Percentiles rank a stretch among this genome's conserved stretches.
Evolutionary conservation across 2,329 filamentous ascomycete species (phyloP).

Genomic region (Rutstroemia sydowiana): DNA sequence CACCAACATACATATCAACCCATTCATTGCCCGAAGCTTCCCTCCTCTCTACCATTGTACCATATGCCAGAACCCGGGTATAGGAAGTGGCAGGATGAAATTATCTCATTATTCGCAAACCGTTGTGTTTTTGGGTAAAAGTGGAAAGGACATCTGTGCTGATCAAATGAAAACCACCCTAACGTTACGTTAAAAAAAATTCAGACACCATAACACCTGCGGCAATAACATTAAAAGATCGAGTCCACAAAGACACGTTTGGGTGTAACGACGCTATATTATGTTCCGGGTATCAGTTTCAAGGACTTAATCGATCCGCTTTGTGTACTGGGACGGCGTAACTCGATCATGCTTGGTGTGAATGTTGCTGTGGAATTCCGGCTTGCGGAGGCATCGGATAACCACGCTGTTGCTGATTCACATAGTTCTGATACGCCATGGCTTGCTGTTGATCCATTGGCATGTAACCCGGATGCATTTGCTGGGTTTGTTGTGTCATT

Average conservation of each 20-base stretch:
- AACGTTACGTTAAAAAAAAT: slow-evolving; percentile 8
- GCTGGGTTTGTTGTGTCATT: slow-evolving; percentile 53
- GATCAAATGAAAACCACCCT: slow-evolving; percentile 4
- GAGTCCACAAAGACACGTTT: slow-evolving; percentile 26
- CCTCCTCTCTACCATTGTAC: slow-evolving; percentile 3
- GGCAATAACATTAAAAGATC: slow-evolving; percentile 19
- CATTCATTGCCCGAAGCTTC: not conserved
- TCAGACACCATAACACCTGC: slow-evolving; percentile 27
- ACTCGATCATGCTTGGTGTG: slow-evolving; percentile 61
- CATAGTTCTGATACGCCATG: slow-evolving; percentile 76
- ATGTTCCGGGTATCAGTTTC: slow-evolving; percentile 52
- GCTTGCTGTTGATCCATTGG: slow-evolving; percentile 62
- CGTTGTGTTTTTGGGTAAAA: slow-evolving; percentile 12
- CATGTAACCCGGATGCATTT: slow-evolving; percentile 61
- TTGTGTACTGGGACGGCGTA: slow-evolving; percentile 22
- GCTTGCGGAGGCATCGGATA: slow-evolving; percentile 73
- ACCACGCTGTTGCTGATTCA: slow-evolving; percentile 65
- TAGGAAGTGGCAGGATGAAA: slow-evolving; percentile 11
- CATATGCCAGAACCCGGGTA: slow-evolving; percentile 1
- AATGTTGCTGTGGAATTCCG: slow-evolving; percentile 75
- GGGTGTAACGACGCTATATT: slow-evolving; percentile 31
- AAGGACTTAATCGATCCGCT: slow-evolving; percentile 27
- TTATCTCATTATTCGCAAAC: slow-evolving; percentile 24
- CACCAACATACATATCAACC: not conserved
- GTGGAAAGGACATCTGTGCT: slow-evolving; percentile 1